Conservation (phyloP, 345 rosid genomes). For the Raphanus sativus region DNA sequence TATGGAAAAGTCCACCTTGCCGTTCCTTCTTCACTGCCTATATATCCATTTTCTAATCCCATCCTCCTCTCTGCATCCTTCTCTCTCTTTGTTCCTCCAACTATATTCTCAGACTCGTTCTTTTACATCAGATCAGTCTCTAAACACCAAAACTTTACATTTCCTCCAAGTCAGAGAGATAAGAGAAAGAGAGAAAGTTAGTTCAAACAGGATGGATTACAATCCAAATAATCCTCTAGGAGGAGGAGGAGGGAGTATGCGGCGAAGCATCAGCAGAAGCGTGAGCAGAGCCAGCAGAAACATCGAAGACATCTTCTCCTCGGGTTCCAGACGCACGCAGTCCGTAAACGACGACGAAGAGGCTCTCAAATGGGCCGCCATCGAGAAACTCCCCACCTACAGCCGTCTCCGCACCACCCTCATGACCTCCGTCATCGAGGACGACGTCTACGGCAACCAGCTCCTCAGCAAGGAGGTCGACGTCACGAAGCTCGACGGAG, state of each 20-base stretch:
- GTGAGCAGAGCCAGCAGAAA: slow-evolving; percentile 61
- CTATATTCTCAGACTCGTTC: background rate
- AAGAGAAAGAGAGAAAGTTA: background rate
- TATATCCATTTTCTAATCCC: slow-evolving; percentile 22
- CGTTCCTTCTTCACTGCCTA: slow-evolving; percentile 15
- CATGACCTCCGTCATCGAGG: slow-evolving; percentile 53
- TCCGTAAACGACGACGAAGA: slow-evolving; percentile 72
- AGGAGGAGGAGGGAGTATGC: slow-evolving; percentile 31
- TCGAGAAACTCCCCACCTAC: slow-evolving; percentile 83
- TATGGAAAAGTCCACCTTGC: slow-evolving; percentile 34
- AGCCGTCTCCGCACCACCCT: slow-evolving; percentile 70
- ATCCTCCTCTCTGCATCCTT: background rate
- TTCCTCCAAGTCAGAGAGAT: background rate
- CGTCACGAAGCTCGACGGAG: slow-evolving; percentile 63
- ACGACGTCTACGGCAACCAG: slow-evolving; percentile 46
- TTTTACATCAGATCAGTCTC: background rate
- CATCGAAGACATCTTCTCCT: slow-evolving; percentile 55
- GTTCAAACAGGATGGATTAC: slow-evolving; percentile 21
- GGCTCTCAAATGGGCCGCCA: slow-evolving; percentile 94
- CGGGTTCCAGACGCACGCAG: slow-evolving; percentile 47
- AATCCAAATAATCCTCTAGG: slow-evolving; percentile 21
- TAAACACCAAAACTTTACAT: background rate
- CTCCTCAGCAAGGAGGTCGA: slow-evolving; percentile 56
- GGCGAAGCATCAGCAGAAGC: slow-evolving; percentile 54
- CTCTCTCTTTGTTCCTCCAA: background rate